phyloP scores from a whole-genome alignment of 768 basidiomycete genomes.

The Boletus vinaceobasis region DNA sequence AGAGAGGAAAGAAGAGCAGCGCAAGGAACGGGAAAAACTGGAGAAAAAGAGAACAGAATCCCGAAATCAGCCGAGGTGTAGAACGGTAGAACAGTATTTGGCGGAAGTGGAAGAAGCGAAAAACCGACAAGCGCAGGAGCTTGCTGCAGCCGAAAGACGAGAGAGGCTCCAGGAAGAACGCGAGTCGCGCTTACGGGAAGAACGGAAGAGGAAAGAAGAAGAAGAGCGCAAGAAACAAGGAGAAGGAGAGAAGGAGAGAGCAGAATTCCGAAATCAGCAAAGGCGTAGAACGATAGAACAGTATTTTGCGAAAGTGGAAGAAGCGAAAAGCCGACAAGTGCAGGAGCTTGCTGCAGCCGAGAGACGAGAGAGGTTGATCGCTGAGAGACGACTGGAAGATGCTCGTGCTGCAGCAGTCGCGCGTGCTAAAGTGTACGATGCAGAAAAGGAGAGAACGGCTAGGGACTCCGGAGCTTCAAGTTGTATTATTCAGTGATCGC shows the following conservation, averaged over 20 bases:
- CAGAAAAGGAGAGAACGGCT: neutral
- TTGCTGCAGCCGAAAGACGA: too few species aligned
- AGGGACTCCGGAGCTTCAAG: neutral
- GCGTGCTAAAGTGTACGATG: too few species aligned
- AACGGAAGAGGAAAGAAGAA: neutral
- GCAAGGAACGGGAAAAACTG: too few species aligned
- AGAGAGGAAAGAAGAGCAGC: conserved; percentile 4
- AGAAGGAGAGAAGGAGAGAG: neutral
- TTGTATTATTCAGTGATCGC: neutral
- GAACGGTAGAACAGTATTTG: too few species aligned
- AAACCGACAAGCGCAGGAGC: too few species aligned
- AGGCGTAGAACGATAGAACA: neutral
- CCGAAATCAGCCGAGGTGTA: too few species aligned
- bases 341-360: neutral
- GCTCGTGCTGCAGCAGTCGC: neutral
- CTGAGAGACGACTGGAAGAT: neutral
- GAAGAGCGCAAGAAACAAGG: neutral
- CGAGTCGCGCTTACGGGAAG: conserved; percentile 38
- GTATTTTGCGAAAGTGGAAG: conserved; percentile 15
- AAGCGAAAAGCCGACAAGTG: conserved; percentile 18
- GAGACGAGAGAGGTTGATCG: neutral
- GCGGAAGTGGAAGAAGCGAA: too few species aligned
- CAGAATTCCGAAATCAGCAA: too few species aligned
- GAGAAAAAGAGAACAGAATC: too few species aligned
- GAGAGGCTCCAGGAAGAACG: conserved; percentile 14